Base-by-base conservation (phyloP, 768 basidiomycete genomes). In the Boletus pseudopeckii region DNA sequence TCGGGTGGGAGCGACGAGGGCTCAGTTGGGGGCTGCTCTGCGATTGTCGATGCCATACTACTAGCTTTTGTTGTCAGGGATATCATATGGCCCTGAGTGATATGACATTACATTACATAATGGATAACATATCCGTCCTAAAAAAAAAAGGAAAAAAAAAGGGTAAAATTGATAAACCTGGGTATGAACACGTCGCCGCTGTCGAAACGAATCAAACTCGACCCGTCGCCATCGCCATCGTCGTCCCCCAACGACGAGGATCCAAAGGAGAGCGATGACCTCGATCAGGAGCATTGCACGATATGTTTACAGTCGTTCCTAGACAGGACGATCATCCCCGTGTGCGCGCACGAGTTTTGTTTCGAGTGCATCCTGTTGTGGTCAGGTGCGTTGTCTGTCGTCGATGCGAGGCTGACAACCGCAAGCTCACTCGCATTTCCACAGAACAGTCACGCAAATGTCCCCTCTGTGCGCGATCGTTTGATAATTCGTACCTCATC, bases 291-390 rank as follows among this genome's bases (percentile, higher is more conserved):
- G 22, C 76, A 84, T 60, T 98, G 94, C 65, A 84, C 87, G 54
- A 96, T 98, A 33, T 98, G 94, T 63, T 74, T 98, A 22, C 90
- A 95, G 62, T 55, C 73, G 11, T 74, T 94, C 48, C 74, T 78
- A 14, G 92, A 97, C 72, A 76, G 88, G 42, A 88, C 93, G 0
- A 79, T 95, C 37, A 75, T 96, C 24, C 90, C 92, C 1, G 78
- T 76, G 8, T 97, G 94, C 69, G 88, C 90, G 2, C 94, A 98
- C 74, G 88, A 90, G 64, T 95, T 95, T 64, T 98, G 94, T 64
- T 96, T 96, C 59, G 89, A 91, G 52, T 98, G 94, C 67, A 77
- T 97, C 22, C 74, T 88, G 44, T 72, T 93, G 1, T 96, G 93
- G 94, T 81, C 88, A 49, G 86, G 90, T 90, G 55, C 59, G 80